Base-by-base conservation (phyloP, 192 early-diverging fungal genomes). In the Cetraspora pellucida region DNA sequence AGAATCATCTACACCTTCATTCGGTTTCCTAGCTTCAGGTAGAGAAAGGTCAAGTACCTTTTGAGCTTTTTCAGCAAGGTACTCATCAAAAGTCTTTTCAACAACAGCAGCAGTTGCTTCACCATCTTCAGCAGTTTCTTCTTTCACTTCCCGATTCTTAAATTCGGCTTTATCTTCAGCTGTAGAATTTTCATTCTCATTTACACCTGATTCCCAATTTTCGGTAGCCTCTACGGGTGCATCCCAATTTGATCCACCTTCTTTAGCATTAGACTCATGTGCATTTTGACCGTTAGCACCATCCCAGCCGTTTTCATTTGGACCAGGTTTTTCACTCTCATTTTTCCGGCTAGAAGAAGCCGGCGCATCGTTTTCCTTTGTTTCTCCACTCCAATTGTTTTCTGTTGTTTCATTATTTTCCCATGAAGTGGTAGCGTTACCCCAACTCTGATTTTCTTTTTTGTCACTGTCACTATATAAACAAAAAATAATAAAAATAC, bases 1-100 rank as follows among this genome's bases (percentile, higher is more conserved):
- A 74, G 84, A 81, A 58, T 94, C 88, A 77, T 96, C 95, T 37
- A 89, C 87, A 59, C 91, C 95, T 80, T 96, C 94, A 85, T 97
- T 97, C 80, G 95, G 89, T 82, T 92, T 89, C 78, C 97, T 91
- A 49, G 89, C 81, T 27, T 84, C 79, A 13, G 87, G 89, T 55
- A 88, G 86, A 69, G 86, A 78, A 46, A 89, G 85, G 65, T 89
- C 83, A 27, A 87, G 61, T 61, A 81, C 77, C 83, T 91, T 93
- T 75, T 82, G 80, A 52, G 88, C 89, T 85, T 86, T 86, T 80
- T 92, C 92, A 52, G 92, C 90, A 47, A 92, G 79, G 87, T 91
- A 98, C 73, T 98, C 91, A 45, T 96, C 93, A 68, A 95, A 87
- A 76, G 95, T 93, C 88, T 94, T 93, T 81, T 96, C 97, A 57